Percentiles rank a stretch among this genome's conserved stretches.
These are phyloP conservation scores for Tolypocladium ophioglossoides DNA, from an alignment of 2,329 filamentous ascomycete genomes.

Conservation along the genomic window DNA sequence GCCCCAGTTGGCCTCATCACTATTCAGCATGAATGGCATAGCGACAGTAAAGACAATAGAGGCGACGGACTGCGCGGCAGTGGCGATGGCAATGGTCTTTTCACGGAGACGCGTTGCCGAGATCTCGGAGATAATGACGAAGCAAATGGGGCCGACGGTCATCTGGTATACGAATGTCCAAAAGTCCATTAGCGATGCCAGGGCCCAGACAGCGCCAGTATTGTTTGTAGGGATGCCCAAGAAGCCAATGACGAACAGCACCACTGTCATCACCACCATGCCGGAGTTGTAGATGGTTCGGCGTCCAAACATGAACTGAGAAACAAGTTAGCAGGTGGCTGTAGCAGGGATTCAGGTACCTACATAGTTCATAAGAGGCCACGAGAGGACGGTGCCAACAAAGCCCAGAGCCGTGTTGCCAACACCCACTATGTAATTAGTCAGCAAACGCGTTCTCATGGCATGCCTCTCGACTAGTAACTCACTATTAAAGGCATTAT, in stretches of 20 bases:
- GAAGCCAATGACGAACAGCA: slow-evolving; percentile 31
- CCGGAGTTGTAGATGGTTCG: slow-evolving; percentile 25
- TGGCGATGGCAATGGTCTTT: slow-evolving; percentile 19
- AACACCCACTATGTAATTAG: slow-evolving; percentile 12
- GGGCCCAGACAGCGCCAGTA: slow-evolving; percentile 21
- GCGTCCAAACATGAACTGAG: slow-evolving; percentile 21
- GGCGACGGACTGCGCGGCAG: slow-evolving; percentile 14
- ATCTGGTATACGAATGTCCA: slow-evolving; percentile 32
- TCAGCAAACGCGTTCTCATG: neutral
- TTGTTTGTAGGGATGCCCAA: slow-evolving; percentile 23
- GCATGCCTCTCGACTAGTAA: neutral
- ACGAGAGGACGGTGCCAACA: slow-evolving; percentile 27
- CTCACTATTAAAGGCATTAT: slow-evolving; percentile 12
- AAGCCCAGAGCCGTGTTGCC: slow-evolving; percentile 30
- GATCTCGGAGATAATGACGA: slow-evolving; percentile 29
- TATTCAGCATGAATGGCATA: slow-evolving; percentile 21
- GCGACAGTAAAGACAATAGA: slow-evolving; percentile 14
- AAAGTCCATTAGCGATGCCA: slow-evolving; percentile 26
- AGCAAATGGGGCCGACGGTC: slow-evolving; percentile 30
- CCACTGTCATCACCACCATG: slow-evolving; percentile 18
- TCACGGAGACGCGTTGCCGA: slow-evolving; percentile 22
- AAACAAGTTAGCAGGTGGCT: neutral
- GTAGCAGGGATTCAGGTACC: neutral
- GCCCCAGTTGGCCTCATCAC: slow-evolving; percentile 18
- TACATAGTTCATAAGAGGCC: slow-evolving; percentile 25